Conservation (phyloP, 164 flowering plant genomes). For the Vitis amurensis region DNA sequence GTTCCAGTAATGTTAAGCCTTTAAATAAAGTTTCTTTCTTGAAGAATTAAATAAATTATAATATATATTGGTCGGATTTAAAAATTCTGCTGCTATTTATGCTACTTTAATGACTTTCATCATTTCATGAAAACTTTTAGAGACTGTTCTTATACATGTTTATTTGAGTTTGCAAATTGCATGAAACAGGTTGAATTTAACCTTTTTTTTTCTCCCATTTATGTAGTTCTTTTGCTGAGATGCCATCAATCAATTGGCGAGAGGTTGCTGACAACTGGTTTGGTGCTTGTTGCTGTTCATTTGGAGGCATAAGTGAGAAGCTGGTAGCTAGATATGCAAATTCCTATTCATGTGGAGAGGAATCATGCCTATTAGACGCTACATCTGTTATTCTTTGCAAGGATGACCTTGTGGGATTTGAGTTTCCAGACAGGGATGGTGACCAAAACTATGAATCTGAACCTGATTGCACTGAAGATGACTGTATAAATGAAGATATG, state of each 20-base stretch:
- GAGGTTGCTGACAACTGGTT: conserved; percentile 98
- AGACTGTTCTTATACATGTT: background rate
- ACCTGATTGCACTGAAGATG: conserved; percentile 14
- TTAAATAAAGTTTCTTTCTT: background rate
- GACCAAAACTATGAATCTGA: conserved; percentile 2
- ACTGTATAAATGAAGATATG: conserved; percentile 9
- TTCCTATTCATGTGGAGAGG: conserved; percentile 51
- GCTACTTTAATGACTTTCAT: background rate
- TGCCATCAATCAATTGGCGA: conserved; percentile 91
- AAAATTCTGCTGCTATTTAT: background rate
- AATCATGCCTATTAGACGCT: conserved; percentile 57
- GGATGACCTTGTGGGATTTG: conserved; percentile 56
- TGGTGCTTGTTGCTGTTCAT: conserved; percentile 94
- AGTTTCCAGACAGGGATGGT: conserved; percentile 28
- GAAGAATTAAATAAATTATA: background rate
- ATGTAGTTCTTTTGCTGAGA: conserved; percentile 65
- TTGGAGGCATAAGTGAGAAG: conserved; percentile 93
- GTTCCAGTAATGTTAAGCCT: too few relatives aligned
- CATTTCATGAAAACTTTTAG: background rate
- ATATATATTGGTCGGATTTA: background rate
- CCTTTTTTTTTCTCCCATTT: conserved; percentile 1
- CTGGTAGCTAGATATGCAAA: conserved; percentile 60
- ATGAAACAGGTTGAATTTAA: background rate
- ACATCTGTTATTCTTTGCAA: conserved; percentile 63
- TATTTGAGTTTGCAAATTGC: background rate